Conservation (phyloP, 768 basidiomycete genomes). For the Phaffia australis region DNA sequence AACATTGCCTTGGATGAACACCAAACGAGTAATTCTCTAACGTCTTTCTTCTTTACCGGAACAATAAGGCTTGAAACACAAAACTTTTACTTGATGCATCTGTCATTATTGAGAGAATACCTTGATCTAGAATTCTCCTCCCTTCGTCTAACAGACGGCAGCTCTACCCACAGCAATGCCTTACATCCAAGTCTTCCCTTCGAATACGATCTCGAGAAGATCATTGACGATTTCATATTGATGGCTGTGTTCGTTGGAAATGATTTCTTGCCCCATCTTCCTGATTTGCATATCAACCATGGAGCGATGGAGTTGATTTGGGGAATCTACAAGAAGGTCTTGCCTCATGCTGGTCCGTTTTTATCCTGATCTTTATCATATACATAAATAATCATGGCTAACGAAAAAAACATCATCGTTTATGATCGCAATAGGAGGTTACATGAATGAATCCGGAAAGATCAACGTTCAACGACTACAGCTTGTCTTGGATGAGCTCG, state of each 20-base stretch:
- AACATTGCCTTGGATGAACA: neutral
- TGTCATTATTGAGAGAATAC: slow-evolving; percentile 91
- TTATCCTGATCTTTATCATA: neutral
- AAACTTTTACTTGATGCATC: slow-evolving; percentile 88
- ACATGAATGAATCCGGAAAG: slow-evolving; percentile 77
- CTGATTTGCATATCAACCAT: slow-evolving; percentile 94
- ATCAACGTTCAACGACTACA: slow-evolving; percentile 74
- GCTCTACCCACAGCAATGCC: neutral
- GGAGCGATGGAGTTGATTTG: slow-evolving; percentile 88
- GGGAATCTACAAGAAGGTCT: slow-evolving; percentile 84
- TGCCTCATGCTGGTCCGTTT: slow-evolving; percentile 51
- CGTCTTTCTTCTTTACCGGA: neutral
- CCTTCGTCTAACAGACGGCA: slow-evolving; percentile 42
- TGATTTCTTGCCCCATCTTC: slow-evolving; percentile 91
- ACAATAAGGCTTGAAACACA: slow-evolving; percentile 54
- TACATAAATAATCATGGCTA: neutral
- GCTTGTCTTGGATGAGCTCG: slow-evolving; percentile 77
- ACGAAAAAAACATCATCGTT: neutral
- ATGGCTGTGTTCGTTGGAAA: slow-evolving; percentile 96
- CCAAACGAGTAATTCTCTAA: neutral
- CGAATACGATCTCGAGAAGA: slow-evolving; percentile 75
- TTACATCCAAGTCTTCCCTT: slow-evolving; percentile 54
- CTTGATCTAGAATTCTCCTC: slow-evolving; percentile 82
- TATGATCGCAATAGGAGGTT: slow-evolving; percentile 53
- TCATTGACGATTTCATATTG: slow-evolving; percentile 96